phyloP scores from a whole-genome alignment of 441 rosid species.

The Erysimum cheiri region DNA sequence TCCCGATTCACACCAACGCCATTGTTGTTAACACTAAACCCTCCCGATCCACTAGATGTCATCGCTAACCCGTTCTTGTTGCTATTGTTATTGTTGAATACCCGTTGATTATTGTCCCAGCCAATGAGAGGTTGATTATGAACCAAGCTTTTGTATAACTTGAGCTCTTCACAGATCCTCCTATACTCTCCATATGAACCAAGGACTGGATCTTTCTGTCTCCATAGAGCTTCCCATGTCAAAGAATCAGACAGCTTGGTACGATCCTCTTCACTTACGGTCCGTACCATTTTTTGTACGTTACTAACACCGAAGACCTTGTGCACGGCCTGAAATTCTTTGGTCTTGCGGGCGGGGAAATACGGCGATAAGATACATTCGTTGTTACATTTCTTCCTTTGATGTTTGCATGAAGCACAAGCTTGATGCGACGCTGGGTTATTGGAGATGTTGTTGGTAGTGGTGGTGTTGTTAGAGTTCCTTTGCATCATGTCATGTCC shows the following conservation, averaged over 20 bases:
- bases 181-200: conserved; percentile 66
- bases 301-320: conserved; percentile 49
- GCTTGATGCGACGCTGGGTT: conserved; percentile 45
- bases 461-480: background rate
- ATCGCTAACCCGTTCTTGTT: conserved; percentile 37
- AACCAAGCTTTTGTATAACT: conserved; percentile 45
- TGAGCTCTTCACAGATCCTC: conserved; percentile 56
- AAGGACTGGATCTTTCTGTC: conserved; percentile 61
- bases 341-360: conserved; percentile 44
- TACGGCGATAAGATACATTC: conserved; percentile 47
- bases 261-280: conserved; percentile 49
- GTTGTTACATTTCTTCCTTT: conserved; percentile 47
- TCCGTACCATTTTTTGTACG: conserved; percentile 51
- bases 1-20: conserved; percentile 37
- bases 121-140: conserved; percentile 40
- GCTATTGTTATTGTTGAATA: conserved; percentile 6
- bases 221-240: conserved; percentile 65
- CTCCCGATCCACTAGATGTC: conserved; percentile 34
- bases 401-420: conserved; percentile 52
- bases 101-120: conserved; percentile 41
- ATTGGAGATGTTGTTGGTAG: conserved; percentile 20
- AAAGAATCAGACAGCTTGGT: conserved; percentile 51
- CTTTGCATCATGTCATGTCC: conserved; percentile 46
- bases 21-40: conserved; percentile 35
- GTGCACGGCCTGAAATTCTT: conserved; percentile 50